Conservation (phyloP, 2,329 filamentous ascomycete genomes). For the Allantophomopsis lycopodina region DNA sequence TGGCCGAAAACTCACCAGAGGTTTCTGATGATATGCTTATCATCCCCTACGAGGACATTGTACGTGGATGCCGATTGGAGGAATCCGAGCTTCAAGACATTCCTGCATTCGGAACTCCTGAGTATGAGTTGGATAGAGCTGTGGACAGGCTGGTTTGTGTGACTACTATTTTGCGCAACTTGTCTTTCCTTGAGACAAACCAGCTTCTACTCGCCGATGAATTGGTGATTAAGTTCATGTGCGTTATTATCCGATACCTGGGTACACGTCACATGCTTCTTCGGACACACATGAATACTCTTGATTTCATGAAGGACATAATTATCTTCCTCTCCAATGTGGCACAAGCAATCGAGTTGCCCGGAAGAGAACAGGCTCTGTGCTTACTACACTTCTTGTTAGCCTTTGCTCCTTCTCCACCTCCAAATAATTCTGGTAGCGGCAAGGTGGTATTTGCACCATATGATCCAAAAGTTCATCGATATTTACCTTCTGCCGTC, state of each 20-base stretch:
- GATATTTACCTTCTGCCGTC: slow-evolving; percentile 79
- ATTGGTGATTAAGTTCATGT: slow-evolving; percentile 69
- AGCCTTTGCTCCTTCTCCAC: slow-evolving; percentile 73
- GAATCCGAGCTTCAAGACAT: slow-evolving; percentile 58
- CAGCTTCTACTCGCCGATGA: slow-evolving; percentile 63
- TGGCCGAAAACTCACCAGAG: slow-evolving; percentile 76
- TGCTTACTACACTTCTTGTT: slow-evolving; percentile 81
- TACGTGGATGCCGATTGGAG: slow-evolving; percentile 66
- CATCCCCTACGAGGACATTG: slow-evolving; percentile 74
- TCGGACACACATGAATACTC: slow-evolving; percentile 66
- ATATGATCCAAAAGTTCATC: slow-evolving; percentile 71
- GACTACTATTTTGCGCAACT: slow-evolving; percentile 81
- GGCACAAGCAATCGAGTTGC: slow-evolving; percentile 65
- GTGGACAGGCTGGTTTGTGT: slow-evolving; percentile 82
- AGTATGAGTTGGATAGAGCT: slow-evolving; percentile 73
- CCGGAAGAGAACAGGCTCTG: slow-evolving; percentile 74
- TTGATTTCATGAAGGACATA: slow-evolving; percentile 96
- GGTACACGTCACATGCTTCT: slow-evolving; percentile 83
- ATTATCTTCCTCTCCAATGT: slow-evolving; percentile 85
- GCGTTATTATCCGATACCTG: slow-evolving; percentile 70
- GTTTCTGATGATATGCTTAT: slow-evolving; percentile 79
- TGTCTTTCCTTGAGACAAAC: slow-evolving; percentile 76
- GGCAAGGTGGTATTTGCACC: slow-evolving; percentile 60
- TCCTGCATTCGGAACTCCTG: slow-evolving; percentile 58
- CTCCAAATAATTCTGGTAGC: slow-evolving; percentile 39